These are phyloP conservation scores for Penicillium paneum DNA, from an alignment of 2,329 filamentous ascomycete species.

Conservation along the genomic window DNA sequence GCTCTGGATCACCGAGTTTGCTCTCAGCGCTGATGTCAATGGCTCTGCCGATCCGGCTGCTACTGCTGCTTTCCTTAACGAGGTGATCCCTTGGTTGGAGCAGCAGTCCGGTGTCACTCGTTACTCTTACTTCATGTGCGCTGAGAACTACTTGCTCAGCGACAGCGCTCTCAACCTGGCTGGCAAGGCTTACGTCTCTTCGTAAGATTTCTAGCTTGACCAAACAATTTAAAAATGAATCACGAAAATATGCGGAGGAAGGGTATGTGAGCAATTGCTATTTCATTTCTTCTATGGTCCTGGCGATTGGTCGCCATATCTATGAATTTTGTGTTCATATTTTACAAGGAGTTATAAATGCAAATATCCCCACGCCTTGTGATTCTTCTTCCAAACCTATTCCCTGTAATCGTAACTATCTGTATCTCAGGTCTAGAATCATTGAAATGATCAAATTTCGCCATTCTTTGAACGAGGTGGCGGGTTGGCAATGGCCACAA, in stretches of 20 bases:
- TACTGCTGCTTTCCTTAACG: constrained; percentile 35
- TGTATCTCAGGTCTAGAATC: not conserved
- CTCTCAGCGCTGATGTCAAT: constrained; percentile 30
- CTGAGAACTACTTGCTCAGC: constrained; percentile 34
- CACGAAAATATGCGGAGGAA: not conserved
- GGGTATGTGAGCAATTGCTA: not conserved
- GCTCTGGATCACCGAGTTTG: constrained; percentile 49
- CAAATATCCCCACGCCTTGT: constrained; percentile 1
- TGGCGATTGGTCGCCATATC: not conserved
- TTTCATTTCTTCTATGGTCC: not conserved
- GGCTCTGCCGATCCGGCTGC: constrained; percentile 21
- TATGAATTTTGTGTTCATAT: not conserved
- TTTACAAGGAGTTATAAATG: not conserved
- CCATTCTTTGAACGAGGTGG: not conserved
- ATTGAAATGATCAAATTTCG: not conserved
- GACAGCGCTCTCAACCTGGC: constrained; percentile 26
- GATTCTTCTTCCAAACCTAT: not conserved
- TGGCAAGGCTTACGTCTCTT: constrained; percentile 29
- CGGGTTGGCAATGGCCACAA: not conserved
- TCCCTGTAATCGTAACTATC: not conserved
- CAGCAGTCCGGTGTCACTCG: constrained; percentile 35
- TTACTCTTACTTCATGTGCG: constrained; percentile 44
- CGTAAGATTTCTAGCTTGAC: not conserved
- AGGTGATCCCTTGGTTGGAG: constrained; percentile 43
- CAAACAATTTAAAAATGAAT: not conserved